These are phyloP conservation scores for Jaminaea rosea DNA, from an alignment of 1,284 basidiomycete genomes.

Conservation along the genomic window DNA sequence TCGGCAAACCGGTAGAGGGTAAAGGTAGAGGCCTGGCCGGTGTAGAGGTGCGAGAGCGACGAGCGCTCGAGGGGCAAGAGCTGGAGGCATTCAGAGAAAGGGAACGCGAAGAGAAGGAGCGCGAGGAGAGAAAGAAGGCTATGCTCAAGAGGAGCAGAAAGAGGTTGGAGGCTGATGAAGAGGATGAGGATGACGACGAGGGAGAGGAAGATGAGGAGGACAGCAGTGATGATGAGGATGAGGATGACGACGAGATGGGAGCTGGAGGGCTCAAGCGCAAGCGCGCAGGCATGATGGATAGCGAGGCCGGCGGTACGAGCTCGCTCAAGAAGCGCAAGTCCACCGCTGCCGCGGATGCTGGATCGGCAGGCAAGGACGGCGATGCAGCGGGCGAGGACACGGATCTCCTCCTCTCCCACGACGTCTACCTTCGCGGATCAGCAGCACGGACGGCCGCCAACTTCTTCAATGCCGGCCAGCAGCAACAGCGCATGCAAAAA, in stretches of 20 bases:
- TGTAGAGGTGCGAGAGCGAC: conserved; percentile 75
- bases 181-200: conserved; percentile 17
- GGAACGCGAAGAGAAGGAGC: conserved; percentile 72
- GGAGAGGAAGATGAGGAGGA: conserved; percentile 54
- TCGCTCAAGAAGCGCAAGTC: too few species aligned
- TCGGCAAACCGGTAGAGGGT: conserved; percentile 71
- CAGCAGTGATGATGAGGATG: conserved; percentile 59
- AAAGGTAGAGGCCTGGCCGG: conserved; percentile 62
- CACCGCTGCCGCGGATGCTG: conserved; percentile 4
- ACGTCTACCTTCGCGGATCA: conserved; percentile 95
- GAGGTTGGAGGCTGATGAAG: conserved; percentile 70
- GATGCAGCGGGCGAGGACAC: conserved; percentile 54
- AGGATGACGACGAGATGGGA: conserved; percentile 49
- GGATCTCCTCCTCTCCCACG: conserved; percentile 61
- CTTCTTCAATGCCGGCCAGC: conserved; percentile 60
- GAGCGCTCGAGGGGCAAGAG: conserved; percentile 57
- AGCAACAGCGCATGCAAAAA: not conserved
- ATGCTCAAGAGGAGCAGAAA: conserved; percentile 71
- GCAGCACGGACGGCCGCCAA: conserved; percentile 64
- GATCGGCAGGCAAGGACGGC: conserved; percentile 52
- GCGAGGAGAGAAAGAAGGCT: conserved; percentile 75
- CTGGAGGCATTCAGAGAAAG: conserved; percentile 70
- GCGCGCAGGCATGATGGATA: too few species aligned
- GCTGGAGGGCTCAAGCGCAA: too few species aligned
- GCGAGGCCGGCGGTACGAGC: conserved; percentile 3